These are phyloP conservation scores for Linanthus parryae DNA, from an alignment of 148 eudicot genomes.

Conservation along the genomic window DNA sequence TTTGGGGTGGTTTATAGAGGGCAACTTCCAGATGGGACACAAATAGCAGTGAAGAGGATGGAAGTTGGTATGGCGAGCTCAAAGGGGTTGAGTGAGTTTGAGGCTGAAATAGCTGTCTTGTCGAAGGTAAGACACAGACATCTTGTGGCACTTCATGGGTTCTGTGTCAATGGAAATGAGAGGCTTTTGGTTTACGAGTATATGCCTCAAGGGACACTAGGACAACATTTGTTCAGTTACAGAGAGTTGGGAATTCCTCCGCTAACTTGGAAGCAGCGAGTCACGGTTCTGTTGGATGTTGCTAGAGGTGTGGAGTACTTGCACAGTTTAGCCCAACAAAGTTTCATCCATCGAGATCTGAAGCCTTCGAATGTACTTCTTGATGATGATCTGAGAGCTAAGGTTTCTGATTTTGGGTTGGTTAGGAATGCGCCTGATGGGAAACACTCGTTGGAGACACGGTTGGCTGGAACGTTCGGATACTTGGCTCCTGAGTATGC, in stretches of 20 bases:
- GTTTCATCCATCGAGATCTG: conserved; percentile 64
- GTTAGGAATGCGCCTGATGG: conserved; percentile 58
- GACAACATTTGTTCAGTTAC: conserved; percentile 51
- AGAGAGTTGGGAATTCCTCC: conserved; percentile 23
- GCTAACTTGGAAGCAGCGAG: conserved; percentile 56
- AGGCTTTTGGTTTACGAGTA: conserved; percentile 77
- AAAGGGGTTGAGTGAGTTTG: conserved; percentile 64
- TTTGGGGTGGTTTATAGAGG: conserved; percentile 72
- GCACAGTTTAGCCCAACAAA: conserved; percentile 60
- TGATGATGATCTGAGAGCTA: conserved; percentile 57
- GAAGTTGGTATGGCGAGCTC: conserved; percentile 37
- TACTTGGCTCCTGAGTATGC: conserved; percentile 77
- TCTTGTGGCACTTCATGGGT: conserved; percentile 68
- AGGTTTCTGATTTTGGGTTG: conserved; percentile 65
- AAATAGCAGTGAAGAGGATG: conserved; percentile 90
- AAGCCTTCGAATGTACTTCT: conserved; percentile 67
- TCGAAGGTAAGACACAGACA: conserved; percentile 79
- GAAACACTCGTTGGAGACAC: conserved; percentile 44
- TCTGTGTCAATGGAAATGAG: conserved; percentile 56
- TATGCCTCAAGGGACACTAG: conserved; percentile 77
- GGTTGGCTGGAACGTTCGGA: conserved; percentile 67
- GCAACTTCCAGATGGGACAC: conserved; percentile 61
- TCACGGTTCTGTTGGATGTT: conserved; percentile 55
- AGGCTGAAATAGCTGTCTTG: conserved; percentile 74
- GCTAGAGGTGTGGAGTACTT: conserved; percentile 67